phyloP scores from a whole-genome alignment of 768 basidiomycete genomes.

The Hypsizygus marmoreus region DNA sequence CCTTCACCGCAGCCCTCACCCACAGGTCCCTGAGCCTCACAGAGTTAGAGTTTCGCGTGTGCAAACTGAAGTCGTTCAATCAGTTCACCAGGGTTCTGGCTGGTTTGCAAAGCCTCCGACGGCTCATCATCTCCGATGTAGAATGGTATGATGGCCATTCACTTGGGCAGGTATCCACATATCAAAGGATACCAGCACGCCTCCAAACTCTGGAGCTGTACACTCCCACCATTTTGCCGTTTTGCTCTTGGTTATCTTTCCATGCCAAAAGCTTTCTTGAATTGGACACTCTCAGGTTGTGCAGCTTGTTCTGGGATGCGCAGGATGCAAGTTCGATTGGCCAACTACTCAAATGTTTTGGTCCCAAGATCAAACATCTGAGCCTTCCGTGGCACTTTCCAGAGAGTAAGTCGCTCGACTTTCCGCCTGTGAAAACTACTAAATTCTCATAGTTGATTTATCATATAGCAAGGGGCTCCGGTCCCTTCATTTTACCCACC shows the following conservation, averaged over 20 bases:
- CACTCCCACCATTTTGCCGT: constrained; percentile 18
- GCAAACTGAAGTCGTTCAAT: too few relatives aligned
- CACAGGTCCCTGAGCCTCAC: too few relatives aligned
- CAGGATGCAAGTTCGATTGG: constrained; percentile 22
- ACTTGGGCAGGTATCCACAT: too few relatives aligned
- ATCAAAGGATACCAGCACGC: constrained; percentile 15
- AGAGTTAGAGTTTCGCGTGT: too few relatives aligned
- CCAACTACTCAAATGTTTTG: constrained; percentile 23
- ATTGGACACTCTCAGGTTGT: constrained; percentile 16
- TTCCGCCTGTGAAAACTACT: constrained; percentile 1
- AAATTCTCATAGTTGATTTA: constrained; percentile 1
- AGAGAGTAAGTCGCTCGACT: constrained; percentile 21
- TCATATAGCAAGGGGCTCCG: not conserved
- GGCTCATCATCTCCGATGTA: too few relatives aligned
- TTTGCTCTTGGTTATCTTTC: constrained; percentile 21
- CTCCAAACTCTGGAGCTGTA: constrained; percentile 21
- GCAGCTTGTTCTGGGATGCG: constrained; percentile 23
- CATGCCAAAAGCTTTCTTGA: constrained; percentile 12
- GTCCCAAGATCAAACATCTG: constrained; percentile 23
- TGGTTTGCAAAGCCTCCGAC: too few relatives aligned
- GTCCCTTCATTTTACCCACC: too few relatives aligned
- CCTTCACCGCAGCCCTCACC: too few relatives aligned
- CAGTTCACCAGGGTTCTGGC: too few relatives aligned
- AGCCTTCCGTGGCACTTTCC: constrained; percentile 24
- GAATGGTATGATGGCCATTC: too few relatives aligned